These are phyloP conservation scores for Fusarium burgessii DNA, from an alignment of 2,329 filamentous ascomycete species.

Conservation along the genomic window DNA sequence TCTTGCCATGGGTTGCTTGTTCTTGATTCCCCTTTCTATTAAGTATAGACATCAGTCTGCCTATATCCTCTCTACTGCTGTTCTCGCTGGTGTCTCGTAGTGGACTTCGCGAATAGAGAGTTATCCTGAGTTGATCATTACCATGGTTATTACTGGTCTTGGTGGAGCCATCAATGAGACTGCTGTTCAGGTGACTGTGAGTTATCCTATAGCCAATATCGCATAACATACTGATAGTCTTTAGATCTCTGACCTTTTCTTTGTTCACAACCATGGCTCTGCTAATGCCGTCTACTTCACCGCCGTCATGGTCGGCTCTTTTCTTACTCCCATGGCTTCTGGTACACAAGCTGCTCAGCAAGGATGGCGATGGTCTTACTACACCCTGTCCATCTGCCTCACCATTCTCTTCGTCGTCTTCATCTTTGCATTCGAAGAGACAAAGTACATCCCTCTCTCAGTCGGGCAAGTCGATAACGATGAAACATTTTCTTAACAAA, in stretches of 20 bases:
- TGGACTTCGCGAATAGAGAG: constrained; percentile 41
- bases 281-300: constrained; percentile 51
- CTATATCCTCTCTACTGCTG: constrained; percentile 46
- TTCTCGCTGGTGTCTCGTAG: constrained; percentile 42
- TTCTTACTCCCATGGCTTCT: constrained; percentile 50
- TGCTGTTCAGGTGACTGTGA: constrained; percentile 54
- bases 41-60: constrained; percentile 51
- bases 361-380: constrained; percentile 47
- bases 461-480: constrained; percentile 3
- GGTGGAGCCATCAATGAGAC: constrained; percentile 56
- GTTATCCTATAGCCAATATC: rapidly evolving
- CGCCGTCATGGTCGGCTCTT: constrained; percentile 48
- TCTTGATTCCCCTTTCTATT: constrained; percentile 52
- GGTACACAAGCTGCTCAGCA: constrained; percentile 38
- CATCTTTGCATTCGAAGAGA: constrained; percentile 46
- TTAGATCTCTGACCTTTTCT: constrained; percentile 51
- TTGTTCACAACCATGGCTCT: constrained; percentile 48
- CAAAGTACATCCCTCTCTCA: constrained; percentile 45
- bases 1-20: constrained; percentile 50
- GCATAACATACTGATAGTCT: not conserved
- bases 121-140: constrained; percentile 42
- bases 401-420: constrained; percentile 44
- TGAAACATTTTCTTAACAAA: not conserved
- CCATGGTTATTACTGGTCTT: constrained; percentile 49
- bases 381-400: constrained; percentile 40